Evolutionary conservation across 169 alveolate species (phyloP).

Genomic region (Plasmodium vivax): DNA sequence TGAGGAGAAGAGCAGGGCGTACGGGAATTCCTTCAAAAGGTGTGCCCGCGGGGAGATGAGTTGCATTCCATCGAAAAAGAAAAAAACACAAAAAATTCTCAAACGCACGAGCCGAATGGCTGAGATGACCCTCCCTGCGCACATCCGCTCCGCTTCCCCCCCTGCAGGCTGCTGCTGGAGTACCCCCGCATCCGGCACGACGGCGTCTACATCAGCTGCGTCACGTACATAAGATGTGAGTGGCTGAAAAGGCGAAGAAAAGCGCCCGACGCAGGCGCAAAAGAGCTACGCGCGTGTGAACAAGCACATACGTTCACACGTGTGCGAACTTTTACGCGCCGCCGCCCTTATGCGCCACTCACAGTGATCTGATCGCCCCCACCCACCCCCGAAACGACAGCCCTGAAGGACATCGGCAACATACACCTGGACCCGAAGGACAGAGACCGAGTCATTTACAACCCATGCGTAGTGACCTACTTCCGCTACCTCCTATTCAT

Average conservation of each 20-base stretch:
- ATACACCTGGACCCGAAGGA: slow-evolving; percentile 69
- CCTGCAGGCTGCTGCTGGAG: slow-evolving; percentile 40
- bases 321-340: not conserved
- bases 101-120: not conserved
- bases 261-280: not conserved
- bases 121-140: not conserved
- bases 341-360: not conserved
- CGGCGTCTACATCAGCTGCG: slow-evolving; percentile 67
- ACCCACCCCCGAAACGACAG: not conserved
- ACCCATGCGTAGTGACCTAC: slow-evolving; percentile 63
- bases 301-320: no score
- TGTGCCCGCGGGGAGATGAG: not conserved
- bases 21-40: slow-evolving; percentile 59
- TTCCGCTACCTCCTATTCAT: slow-evolving; percentile 50
- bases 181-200: slow-evolving; percentile 59
- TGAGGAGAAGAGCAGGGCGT: slow-evolving; percentile 30
- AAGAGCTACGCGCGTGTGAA: not conserved
- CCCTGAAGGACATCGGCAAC: slow-evolving; percentile 58
- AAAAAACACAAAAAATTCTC: not conserved
- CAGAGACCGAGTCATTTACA: slow-evolving; percentile 54
- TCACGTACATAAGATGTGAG: slow-evolving; percentile 59
- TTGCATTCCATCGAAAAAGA: not conserved
- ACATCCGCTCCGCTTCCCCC: not conserved
- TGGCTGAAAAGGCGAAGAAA: not conserved
- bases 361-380: not conserved